Percentiles rank a stretch among this genome's conserved stretches.
phyloP scores from a whole-genome alignment of 108 stramenopile genomes.

The Fistulifera pelliculosa region DNA sequence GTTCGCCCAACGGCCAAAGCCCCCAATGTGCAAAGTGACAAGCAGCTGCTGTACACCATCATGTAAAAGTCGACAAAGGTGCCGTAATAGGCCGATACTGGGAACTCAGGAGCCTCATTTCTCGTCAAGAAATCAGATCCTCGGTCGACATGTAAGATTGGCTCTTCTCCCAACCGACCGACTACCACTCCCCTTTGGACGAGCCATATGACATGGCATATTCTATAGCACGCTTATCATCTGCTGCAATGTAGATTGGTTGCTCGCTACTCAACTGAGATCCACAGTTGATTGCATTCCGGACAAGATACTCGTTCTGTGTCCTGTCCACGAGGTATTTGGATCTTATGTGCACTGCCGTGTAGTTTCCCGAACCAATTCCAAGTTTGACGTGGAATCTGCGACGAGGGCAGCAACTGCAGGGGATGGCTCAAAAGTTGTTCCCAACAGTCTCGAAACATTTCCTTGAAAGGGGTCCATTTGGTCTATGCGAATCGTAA shows the following conservation, averaged over 20 bases:
- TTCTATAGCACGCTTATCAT: not conserved
- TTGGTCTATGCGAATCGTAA: too few relatives aligned
- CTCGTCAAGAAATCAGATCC: not conserved
- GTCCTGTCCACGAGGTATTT: not conserved
- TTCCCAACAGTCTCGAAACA: too few relatives aligned
- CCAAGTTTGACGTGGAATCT: not conserved
- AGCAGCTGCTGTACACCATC: conserved; percentile 18
- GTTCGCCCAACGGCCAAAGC: conserved; percentile 10
- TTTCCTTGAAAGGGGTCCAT: too few relatives aligned
- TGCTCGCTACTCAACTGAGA: not conserved
- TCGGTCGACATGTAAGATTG: conserved; percentile 22
- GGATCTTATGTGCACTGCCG: not conserved
- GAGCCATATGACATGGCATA: not conserved
- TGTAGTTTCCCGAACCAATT: not conserved
- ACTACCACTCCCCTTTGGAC: not conserved
- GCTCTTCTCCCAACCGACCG: not conserved
- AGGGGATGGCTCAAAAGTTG: too few relatives aligned
- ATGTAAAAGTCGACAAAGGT: conserved; percentile 38
- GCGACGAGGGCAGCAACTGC: not conserved
- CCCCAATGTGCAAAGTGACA: conserved; percentile 19
- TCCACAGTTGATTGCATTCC: not conserved
- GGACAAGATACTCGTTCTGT: not conserved
- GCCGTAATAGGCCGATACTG: conserved; percentile 18
- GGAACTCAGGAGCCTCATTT: too few relatives aligned
- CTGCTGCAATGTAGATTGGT: not conserved